Base-by-base conservation (phyloP, 75 land plant species). In the Pseudotsuga menziesii region DNA sequence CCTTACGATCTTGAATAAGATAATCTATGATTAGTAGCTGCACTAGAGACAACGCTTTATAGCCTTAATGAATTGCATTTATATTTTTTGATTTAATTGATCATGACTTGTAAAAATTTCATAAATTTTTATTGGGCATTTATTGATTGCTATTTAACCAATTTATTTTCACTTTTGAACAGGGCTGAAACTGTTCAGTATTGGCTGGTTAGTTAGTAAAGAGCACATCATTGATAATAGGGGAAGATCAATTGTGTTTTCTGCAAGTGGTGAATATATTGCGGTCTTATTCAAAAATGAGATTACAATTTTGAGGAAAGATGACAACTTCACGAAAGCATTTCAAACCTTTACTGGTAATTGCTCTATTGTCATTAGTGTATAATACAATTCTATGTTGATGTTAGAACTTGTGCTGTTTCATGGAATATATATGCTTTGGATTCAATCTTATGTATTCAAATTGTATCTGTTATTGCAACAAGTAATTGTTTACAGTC, bases 321-420 rank as follows among this genome's bases (percentile, higher is more conserved):
- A 81, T n/a, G 85, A 91, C 78, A 81, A 87, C 78, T 91, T 79
- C 77, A 60, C 64, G 61, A 82, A 87, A 35, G 91, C 91, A 15
- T 81, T 80, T 76, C 91, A 91, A 16, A 72, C 64, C 36, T 91
- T 81, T 75, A 72, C 78, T 0, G 32, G 93, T 91, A 89, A 78
- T 67, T 67, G 48, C 22, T 36, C 20, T 20, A 39, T 7, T 35
- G 22, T 41, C 6, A 39, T 17, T 35, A 48, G 39, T 11, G 7
- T 67, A 67, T 19, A 1, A 35, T 36, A 1, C 19, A 4, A 14
- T 67, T 67, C 11, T 29, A 17, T 67, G 39, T 48, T 67, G 52
- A 48, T 48, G 52, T 48, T 8, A 48, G 52, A 48, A 48, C 52
- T 48, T 48, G 52, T 48, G 9, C 52, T 1, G 9, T 67, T 67